Base-by-base conservation (phyloP, 345 rosid genomes). In the Brassica rapa region DNA sequence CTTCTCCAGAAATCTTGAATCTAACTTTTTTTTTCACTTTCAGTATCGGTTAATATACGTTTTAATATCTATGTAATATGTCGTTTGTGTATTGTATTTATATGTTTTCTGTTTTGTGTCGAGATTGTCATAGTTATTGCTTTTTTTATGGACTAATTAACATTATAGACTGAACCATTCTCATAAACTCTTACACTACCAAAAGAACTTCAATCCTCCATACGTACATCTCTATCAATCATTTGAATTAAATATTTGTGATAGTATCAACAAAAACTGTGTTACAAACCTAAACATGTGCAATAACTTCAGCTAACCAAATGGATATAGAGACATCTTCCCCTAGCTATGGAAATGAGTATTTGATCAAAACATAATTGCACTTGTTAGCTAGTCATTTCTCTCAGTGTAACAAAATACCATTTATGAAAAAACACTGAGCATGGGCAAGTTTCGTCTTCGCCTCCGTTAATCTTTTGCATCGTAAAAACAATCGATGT, bases 1-100 rank as follows among this genome's bases (percentile, higher is more conserved):
- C 89, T 85, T 66, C 76, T 86, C 46, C 87, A 81, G 7, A 85
- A 82, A 71, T 23, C 85, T 69, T 88, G 51, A 77, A 66, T 70
- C 68, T 66, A 72, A 66, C 51, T 8, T 15, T 4, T 1, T 39
- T 3, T 29, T 62, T 4, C 5, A 1, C 59, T 77, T 3, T 1
- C 15, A 43, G 2, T 43, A 41, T 43, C 23, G 6, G 32, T 67
- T 67, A 39, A 24, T 75, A 6, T 3, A 64, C 4, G 41, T 70
- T n/a, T 77, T 16, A 5, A 23, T 49, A 70, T 33, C 56, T 56
- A 27, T n/a, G n/a, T n/a, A n/a, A n/a, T n/a, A n/a, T n/a, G 25
- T 71, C 25, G 51, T 55, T 37, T 65, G 49, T 53, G 65, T 70
- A 11, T 49, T 70, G 55, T 6, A 32, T 51, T 27, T 24, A 49